phyloP scores from a whole-genome alignment of 1,284 basidiomycete species.

The Stygiomarasmius scandens region DNA sequence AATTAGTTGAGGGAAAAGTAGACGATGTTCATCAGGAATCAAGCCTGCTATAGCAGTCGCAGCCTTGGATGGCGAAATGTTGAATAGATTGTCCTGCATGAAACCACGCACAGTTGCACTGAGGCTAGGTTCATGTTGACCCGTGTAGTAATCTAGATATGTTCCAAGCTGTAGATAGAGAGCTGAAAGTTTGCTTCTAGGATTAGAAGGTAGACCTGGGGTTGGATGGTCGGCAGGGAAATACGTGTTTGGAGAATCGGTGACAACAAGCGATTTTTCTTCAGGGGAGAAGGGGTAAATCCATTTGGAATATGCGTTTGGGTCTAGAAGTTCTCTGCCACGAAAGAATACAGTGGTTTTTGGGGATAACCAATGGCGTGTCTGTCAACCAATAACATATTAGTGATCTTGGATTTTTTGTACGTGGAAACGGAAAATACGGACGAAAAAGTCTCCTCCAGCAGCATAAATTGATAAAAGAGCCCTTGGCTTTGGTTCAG shows the following conservation, averaged over 20 bases:
- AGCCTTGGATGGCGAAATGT: no score
- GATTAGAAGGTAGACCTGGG: conserved; percentile 15
- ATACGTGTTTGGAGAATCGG: conserved; percentile 11
- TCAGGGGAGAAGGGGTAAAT: conserved; percentile 2
- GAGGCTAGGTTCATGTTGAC: conserved; percentile 15
- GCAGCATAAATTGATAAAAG: conserved; percentile 8
- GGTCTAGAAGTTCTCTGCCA: conserved; percentile 10
- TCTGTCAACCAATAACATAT: background rate
- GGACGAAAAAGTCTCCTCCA: conserved; percentile 14
- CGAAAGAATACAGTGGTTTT: conserved; percentile 10
- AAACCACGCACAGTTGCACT: conserved; percentile 5
- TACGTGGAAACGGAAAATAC: background rate
- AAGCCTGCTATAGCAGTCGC: background rate
- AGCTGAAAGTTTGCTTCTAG: conserved; percentile 11
- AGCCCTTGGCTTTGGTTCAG: conserved; percentile 5
- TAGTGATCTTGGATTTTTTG: background rate
- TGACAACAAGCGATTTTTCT: background rate
- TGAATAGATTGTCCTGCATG: no score
- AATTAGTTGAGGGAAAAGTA: conserved; percentile 8
- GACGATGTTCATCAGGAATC: conserved; percentile 5
- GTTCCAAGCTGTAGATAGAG: conserved; percentile 15
- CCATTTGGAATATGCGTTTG: conserved; percentile 1
- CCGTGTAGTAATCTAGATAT: conserved; percentile 17
- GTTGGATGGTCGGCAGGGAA: conserved; percentile 6
- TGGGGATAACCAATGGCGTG: conserved; percentile 2